Conservation (phyloP, 2,329 filamentous ascomycete genomes). For the Zarea fungicola region DNA sequence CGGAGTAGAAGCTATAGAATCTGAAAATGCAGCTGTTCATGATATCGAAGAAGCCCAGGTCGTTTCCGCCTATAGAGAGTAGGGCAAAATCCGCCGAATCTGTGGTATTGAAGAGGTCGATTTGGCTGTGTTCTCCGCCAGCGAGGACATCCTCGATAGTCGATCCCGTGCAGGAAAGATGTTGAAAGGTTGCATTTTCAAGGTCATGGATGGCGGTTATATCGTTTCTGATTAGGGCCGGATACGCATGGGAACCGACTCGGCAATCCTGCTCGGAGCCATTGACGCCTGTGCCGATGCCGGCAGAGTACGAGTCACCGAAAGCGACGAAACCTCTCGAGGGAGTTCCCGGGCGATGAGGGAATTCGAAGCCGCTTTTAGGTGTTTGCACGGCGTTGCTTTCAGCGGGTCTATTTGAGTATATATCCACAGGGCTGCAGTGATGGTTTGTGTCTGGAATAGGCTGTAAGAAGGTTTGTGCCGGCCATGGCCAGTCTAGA, state of each 20-base stretch:
- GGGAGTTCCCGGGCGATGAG: constrained; percentile 13
- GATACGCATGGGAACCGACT: constrained; percentile 37
- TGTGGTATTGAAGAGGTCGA: constrained; percentile 36
- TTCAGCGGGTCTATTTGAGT: no score
- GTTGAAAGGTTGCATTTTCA: constrained; percentile 32
- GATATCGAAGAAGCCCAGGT: constrained; percentile 44
- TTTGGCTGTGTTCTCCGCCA: constrained; percentile 32
- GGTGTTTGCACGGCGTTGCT: background rate
- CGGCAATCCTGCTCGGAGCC: constrained; percentile 37
- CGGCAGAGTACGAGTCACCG: constrained; percentile 44
- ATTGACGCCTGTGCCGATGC: constrained; percentile 40
- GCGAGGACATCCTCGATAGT: constrained; percentile 35
- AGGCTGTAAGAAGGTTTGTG: background rate
- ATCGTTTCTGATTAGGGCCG: constrained; percentile 35
- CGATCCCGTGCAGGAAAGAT: constrained; percentile 43
- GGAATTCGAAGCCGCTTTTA: constrained; percentile 10
- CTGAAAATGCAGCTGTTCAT: constrained; percentile 47
- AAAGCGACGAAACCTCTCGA: constrained; percentile 35
- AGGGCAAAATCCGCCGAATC: constrained; percentile 37
- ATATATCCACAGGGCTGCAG: no score
- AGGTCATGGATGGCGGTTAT: constrained; percentile 21
- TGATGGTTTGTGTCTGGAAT: background rate
- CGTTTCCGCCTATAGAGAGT: constrained; percentile 44
- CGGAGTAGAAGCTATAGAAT: constrained; percentile 44
- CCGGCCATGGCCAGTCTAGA: constrained; percentile 7